Evolutionary conservation across 2,329 filamentous ascomycete genomes (phyloP), one percentile per base, ranked within the genome.

Genomic region (Curvularia eragrostidis): DNA sequence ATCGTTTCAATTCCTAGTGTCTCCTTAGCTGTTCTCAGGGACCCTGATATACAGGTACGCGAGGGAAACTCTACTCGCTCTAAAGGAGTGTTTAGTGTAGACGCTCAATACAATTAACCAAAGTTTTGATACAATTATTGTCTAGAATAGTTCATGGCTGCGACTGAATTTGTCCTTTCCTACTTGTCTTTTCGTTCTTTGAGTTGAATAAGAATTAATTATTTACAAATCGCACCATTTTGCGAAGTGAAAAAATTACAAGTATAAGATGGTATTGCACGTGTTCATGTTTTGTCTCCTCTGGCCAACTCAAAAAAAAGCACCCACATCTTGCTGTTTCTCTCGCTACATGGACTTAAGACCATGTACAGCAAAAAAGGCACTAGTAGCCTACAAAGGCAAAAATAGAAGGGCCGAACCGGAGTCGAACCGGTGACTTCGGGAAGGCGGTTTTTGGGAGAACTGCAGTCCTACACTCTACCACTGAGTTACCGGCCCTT

Each of bases 401-500:
- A 50, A 50, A 42, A 42, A 41, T 4, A 52, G 44, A 44, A 41
- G 55, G 50, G 55, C 55, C 51, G 50, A 54, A 58, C 55, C 55
- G 51, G 55, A 54, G 46, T 58, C 51, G 55, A 58, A 58, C 55
- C 51, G 55, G 55, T 58, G 55, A 32, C 55, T 54, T 58, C 50
- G 55, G 55, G 55, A 54, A 58, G 18, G 15, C 3, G 10, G 39
- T 21, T 46, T 24, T 21, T 32, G 21, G 18, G 10, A 44, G 5
- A 54, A 41, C 55, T 58, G 55, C 55, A 58, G 51, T 54, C 55
- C 55, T 54, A 58, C 55, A 54, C 55, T 58, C 55, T 58, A 58
- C 55, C 55, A 58, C 50, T 58, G 50, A 58, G 55, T 54, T 54
- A 58, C 51, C 50, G 21, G 56, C 56, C 46, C 51, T 36, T 36